Percentiles rank a stretch among this genome's conserved stretches.
phyloP scores from a whole-genome alignment of 768 basidiomycete genomes.

The Boletellus ananas region DNA sequence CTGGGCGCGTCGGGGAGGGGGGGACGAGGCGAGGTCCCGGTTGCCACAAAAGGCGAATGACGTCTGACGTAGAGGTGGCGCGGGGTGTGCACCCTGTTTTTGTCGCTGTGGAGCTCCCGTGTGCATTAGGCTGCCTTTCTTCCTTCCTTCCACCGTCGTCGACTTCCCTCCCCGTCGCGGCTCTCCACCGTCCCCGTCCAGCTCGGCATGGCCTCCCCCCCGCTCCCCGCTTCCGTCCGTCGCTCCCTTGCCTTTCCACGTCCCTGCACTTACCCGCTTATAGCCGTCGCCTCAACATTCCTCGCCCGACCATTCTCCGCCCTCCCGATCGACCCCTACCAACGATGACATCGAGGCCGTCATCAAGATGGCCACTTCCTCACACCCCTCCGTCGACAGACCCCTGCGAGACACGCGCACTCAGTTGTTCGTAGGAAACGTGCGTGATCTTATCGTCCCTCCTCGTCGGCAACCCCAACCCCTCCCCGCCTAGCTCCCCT shows the following conservation, averaged over 20 bases:
- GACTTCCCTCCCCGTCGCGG: neutral
- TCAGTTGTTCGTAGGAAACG: slow-evolving; percentile 95
- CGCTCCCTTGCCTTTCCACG: neutral
- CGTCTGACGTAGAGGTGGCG: slow-evolving; percentile 34
- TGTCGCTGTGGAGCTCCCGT: slow-evolving; percentile 32
- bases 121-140: slow-evolving; percentile 23
- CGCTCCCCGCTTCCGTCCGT: slow-evolving; percentile 7
- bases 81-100: slow-evolving; percentile 33
- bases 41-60: slow-evolving; percentile 23
- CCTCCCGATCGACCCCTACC: slow-evolving; percentile 39
- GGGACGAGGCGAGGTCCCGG: slow-evolving; percentile 1
- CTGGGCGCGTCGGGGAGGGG: neutral
- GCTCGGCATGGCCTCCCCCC: slow-evolving; percentile 13
- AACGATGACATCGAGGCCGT: slow-evolving; percentile 90
- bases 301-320: slow-evolving; percentile 6
- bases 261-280: neutral
- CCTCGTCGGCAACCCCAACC: neutral
- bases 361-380: slow-evolving; percentile 86
- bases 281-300: slow-evolving; percentile 12
- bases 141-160: slow-evolving; percentile 1
- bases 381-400: slow-evolving; percentile 49
- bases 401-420: slow-evolving; percentile 81
- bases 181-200: neutral
- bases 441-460: slow-evolving; percentile 37
- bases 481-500: slow-evolving; percentile 69